Conservation (phyloP, 208 protist genomes). For the Crithidia bombi region DNA sequence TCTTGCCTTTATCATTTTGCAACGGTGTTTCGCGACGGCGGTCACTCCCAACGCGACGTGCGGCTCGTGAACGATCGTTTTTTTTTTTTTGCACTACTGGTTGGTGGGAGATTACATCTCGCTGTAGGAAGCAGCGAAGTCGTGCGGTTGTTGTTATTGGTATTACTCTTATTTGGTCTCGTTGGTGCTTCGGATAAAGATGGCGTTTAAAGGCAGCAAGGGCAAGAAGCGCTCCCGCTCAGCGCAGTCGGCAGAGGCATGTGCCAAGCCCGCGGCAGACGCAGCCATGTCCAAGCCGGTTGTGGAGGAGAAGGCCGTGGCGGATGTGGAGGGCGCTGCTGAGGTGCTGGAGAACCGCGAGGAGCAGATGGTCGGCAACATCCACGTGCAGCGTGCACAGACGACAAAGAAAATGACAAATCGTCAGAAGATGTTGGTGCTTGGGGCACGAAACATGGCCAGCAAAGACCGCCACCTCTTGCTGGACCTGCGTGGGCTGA, state of each 20-base stretch:
- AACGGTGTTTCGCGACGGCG: no score
- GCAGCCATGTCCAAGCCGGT: not conserved
- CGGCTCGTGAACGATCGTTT: not conserved
- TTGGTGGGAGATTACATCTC: no score
- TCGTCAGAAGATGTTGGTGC: constrained; percentile 94
- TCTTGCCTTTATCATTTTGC: no score
- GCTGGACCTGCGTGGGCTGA: constrained; percentile 88
- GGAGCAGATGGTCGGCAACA: constrained; percentile 65
- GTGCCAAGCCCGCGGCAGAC: constrained; percentile 5
- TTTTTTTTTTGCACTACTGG: not conserved
- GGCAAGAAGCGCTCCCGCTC: constrained; percentile 37
- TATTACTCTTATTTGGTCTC: no score
- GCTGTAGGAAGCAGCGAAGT: no score
- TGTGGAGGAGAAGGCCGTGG: not conserved
- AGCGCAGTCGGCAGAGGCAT: constrained; percentile 9
- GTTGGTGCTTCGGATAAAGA: no score
- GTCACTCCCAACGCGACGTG: constrained; percentile 3
- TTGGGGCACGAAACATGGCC: constrained; percentile 91
- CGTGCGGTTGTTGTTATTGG: no score
- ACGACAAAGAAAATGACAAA: constrained; percentile 90
- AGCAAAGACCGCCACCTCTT: constrained; percentile 94
- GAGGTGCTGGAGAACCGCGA: constrained; percentile 24
- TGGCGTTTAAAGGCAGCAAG: constrained; percentile 24
- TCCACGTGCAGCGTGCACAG: constrained; percentile 51
- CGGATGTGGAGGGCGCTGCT: constrained; percentile 24